Percentiles rank a stretch among this genome's conserved stretches.
phyloP scores from a whole-genome alignment of 495 filamentous ascomycete genomes.

The Amorphotheca resinae region DNA sequence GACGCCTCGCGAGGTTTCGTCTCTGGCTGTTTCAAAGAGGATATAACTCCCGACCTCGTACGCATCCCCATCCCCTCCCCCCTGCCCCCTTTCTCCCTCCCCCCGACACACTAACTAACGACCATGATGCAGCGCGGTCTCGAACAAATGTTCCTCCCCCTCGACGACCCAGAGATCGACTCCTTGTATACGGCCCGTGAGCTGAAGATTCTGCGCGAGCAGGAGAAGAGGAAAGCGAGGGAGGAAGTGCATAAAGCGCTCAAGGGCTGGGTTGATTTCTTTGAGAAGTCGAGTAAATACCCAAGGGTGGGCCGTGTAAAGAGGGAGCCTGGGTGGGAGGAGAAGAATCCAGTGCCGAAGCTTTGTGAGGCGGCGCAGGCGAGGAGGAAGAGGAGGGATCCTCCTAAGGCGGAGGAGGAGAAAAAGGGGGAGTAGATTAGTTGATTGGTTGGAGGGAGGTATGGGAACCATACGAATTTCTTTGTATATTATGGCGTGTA shows the following conservation, averaged over 20 bases:
- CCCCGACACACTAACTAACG: too few relatives aligned
- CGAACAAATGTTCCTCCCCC: slow-evolving; percentile 77
- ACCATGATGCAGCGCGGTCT: slow-evolving; percentile 60
- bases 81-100: too few relatives aligned
- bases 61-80: background rate
- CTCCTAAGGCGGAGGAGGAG: slow-evolving; percentile 21
- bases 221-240: slow-evolving; percentile 38
- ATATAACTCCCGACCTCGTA: slow-evolving; percentile 61
- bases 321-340: slow-evolving; percentile 33
- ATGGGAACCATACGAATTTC: background rate
- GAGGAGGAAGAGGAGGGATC: slow-evolving; percentile 24
- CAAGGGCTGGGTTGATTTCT: slow-evolving; percentile 59
- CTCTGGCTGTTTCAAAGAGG: slow-evolving; percentile 90
- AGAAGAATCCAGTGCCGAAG: slow-evolving; percentile 27
- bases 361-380: slow-evolving; percentile 35
- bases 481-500: too few relatives aligned
- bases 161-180: slow-evolving; percentile 49
- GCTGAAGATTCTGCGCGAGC: slow-evolving; percentile 40
- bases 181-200: slow-evolving; percentile 35
- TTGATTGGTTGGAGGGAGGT: background rate
- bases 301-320: slow-evolving; percentile 56
- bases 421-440: slow-evolving; percentile 9
- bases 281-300: slow-evolving; percentile 64
- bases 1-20: slow-evolving; percentile 87
- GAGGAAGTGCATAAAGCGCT: slow-evolving; percentile 43